A percentile compares a stretch with the other conserved stretches of the same genome.
Evolutionary conservation across 345 rosid genomes (phyloP).

Genomic region (Barbarea vulgaris): DNA sequence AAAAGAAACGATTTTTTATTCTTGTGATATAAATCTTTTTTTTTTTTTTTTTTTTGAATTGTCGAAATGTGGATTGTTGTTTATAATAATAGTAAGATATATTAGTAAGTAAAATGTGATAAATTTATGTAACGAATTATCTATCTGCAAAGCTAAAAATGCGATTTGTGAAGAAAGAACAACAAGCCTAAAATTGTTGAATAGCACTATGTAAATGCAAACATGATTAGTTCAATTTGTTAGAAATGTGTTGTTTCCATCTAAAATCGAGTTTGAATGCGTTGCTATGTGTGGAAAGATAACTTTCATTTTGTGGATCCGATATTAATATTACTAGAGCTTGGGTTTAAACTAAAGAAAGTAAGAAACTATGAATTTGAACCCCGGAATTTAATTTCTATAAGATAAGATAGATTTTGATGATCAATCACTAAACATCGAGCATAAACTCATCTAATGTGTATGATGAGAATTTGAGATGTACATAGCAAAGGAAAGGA

Average conservation of each 20-base stretch:
- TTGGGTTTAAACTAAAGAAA: not conserved
- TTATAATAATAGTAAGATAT: not conserved
- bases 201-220: not conserved
- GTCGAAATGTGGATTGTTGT: not conserved
- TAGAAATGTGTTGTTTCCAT: not conserved
- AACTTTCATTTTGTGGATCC: not conserved
- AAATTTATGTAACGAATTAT: not conserved
- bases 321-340: not conserved
- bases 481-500: slow-evolving; percentile 10
- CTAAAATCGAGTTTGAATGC: not conserved
- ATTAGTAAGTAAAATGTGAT: not conserved
- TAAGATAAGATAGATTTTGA: too few relatives aligned
- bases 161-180: not conserved
- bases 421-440: not conserved
- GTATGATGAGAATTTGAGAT: not conserved
- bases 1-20: not conserved
- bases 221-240: not conserved
- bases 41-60: not conserved
- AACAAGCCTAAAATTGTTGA: not conserved
- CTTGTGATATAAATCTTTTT: not conserved
- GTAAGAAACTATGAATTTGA: not conserved
- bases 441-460: not conserved
- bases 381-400: not conserved
- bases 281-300: not conserved
- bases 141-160: not conserved